Evolutionary conservation across 441 rosid species (phyloP).

Genomic region (Viola pubescens): DNA sequence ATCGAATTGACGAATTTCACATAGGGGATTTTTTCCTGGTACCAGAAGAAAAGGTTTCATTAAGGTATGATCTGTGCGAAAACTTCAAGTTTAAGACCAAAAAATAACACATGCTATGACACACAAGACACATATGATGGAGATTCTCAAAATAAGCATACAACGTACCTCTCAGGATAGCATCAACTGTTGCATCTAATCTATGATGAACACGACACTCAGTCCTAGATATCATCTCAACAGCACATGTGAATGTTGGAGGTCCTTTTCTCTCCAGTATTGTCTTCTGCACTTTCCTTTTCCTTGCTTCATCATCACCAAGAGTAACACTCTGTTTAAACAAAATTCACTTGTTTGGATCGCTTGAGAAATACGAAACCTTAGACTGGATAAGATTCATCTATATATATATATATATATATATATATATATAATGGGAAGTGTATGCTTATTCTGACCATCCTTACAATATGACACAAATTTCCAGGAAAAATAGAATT

Average conservation of each 20-base stretch:
- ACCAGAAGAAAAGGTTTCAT: constrained; percentile 10
- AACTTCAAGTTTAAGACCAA: neutral
- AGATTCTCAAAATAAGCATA: constrained; percentile 5
- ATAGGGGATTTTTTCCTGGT: constrained; percentile 67
- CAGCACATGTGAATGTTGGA: constrained; percentile 77
- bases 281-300: constrained; percentile 90
- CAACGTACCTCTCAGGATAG: constrained; percentile 65
- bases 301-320: constrained; percentile 88
- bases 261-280: constrained; percentile 95
- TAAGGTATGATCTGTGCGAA: neutral
- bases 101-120: constrained; percentile 1
- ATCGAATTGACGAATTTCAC: constrained; percentile 66
- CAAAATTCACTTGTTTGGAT: neutral
- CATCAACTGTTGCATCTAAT: constrained; percentile 83
- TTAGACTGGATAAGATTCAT: too few species aligned
- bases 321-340: constrained; percentile 77
- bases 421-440: neutral
- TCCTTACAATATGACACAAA: too few species aligned
- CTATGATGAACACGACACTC: constrained; percentile 79
- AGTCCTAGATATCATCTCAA: constrained; percentile 76
- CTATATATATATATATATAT: too few species aligned
- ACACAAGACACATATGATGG: neutral
- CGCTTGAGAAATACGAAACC: too few species aligned
- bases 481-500: too few species aligned
- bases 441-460: too few species aligned